Conservation (phyloP, 2,329 filamentous ascomycete species). For the Colletotrichum eleusines region DNA sequence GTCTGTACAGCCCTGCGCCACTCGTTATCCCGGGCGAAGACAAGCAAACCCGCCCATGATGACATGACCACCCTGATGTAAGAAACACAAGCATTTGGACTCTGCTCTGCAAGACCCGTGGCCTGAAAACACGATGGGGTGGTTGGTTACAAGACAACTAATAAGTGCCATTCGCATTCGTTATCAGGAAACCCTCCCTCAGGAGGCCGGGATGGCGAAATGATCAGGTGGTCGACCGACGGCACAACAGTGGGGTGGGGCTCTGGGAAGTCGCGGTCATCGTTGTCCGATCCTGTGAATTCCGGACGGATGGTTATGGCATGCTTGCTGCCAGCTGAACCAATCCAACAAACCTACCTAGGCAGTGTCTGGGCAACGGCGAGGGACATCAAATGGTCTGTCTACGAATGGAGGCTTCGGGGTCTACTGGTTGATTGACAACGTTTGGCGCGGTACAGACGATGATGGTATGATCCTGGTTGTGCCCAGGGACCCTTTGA, state of each 20-base stretch:
- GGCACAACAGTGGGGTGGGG: conserved; percentile 5
- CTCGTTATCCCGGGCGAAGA: background rate
- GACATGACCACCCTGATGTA: background rate
- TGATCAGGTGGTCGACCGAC: background rate
- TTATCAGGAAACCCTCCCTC: background rate
- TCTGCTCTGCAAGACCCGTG: conserved; percentile 13
- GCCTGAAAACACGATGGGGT: conserved; percentile 21
- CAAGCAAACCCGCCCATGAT: conserved; percentile 12
- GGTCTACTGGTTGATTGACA: conserved; percentile 10
- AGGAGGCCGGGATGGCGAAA: background rate
- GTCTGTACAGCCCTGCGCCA: conserved; percentile 13
- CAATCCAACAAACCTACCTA: conserved; percentile 5
- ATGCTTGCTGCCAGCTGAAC: conserved; percentile 3
- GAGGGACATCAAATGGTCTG: background rate
- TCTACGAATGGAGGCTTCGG: background rate
- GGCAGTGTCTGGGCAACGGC: background rate
- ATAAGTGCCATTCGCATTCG: background rate
- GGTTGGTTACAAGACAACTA: background rate
- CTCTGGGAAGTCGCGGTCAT: conserved; percentile 7
- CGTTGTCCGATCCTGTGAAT: conserved; percentile 1
- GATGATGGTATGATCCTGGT: conserved; percentile 33
- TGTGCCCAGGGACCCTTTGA: background rate
- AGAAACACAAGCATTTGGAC: background rate
- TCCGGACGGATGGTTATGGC: background rate
- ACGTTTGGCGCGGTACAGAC: conserved; percentile 2